Evolutionary conservation across 805 yeast genomes (phyloP), one percentile per base, ranked within the genome.

Genomic region (Saccharomycopsis sp.): DNA sequence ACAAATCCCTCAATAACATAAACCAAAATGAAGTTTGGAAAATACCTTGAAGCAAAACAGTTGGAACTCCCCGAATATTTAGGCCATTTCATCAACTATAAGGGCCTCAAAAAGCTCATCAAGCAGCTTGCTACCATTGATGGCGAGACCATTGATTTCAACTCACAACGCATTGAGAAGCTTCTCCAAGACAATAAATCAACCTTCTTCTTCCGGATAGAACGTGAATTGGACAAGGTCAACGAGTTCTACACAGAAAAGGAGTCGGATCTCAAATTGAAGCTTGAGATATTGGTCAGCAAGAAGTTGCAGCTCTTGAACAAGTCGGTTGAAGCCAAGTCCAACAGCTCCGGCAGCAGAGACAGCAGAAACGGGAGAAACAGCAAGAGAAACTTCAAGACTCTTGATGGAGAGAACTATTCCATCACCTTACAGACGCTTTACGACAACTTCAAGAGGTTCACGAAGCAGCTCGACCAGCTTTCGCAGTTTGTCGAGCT

Each of bases 41-140:
- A 94, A 73, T 89, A 90, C 69, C 78, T 94, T 69, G 98, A 96
- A 63, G 87, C 96, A 50, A 83, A 97, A 69, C 97, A 91, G 73
- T 78, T 94, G 65, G 97, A 93, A 71, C 77, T 93, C 60, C 98
- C 98, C 9, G 99, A 94, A 72, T 94, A 94, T 71, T 84, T 96
- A 54, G 91, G 93, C 44, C 87, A 89, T 69, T 94, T 93, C 75
- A 93, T 94, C 69, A 91, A 94, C 74, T 94, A 94, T 73, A 94
- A 94, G 75, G 94, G 93, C 2, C 75, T 93, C 59, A 93, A 93
- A 72, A 94, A 93, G 78, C 80, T 92, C 64, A 93, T 93, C 68
- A 93, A 93, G 72, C 86, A 87, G 53, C 75, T 93, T 52, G 87
- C 89, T 2, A 77, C 79, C 79, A 1, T 68, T 73, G 19, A 56